Percentiles rank a stretch among this genome's conserved stretches.
Evolutionary conservation across 2,329 filamentous ascomycete genomes (phyloP).

Genomic region (Cercospora sp.): DNA sequence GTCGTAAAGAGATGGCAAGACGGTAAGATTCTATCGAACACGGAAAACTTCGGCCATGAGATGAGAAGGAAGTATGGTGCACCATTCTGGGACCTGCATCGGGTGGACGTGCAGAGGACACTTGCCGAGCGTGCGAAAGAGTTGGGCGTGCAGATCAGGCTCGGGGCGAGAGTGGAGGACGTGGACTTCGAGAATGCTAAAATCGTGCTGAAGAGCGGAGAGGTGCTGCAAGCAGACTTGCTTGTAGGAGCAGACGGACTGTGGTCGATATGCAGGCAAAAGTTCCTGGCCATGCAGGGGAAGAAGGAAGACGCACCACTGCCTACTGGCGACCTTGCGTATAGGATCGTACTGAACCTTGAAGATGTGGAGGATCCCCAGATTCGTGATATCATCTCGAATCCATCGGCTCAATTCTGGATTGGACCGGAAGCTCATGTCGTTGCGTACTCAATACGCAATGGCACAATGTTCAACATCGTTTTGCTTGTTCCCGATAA

Average conservation of each 20-base stretch:
- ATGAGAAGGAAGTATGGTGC: constrained; percentile 58
- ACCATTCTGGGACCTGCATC: constrained; percentile 62
- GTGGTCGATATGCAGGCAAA: constrained; percentile 59
- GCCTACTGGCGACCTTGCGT: constrained; percentile 66
- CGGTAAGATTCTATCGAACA: constrained; percentile 50
- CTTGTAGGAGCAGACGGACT: constrained; percentile 66
- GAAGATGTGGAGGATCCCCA: constrained; percentile 55
- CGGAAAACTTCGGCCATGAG: constrained; percentile 55
- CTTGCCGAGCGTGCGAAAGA: constrained; percentile 55
- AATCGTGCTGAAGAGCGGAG: constrained; percentile 46
- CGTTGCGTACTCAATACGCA: constrained; percentile 63
- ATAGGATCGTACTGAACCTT: constrained; percentile 59
- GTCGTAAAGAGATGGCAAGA: constrained; percentile 57
- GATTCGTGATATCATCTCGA: constrained; percentile 55
- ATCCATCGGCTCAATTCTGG: constrained; percentile 62
- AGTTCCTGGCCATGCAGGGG: constrained; percentile 47
- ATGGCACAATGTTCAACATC: constrained; percentile 63
- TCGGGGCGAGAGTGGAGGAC: constrained; percentile 51
- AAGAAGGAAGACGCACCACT: constrained; percentile 48
- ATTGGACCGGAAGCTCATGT: constrained; percentile 62
- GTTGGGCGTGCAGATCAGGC: constrained; percentile 54
- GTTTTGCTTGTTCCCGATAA: constrained; percentile 67
- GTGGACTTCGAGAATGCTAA: constrained; percentile 53
- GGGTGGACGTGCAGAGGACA: constrained; percentile 61
- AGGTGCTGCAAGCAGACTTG: constrained; percentile 53